These are phyloP conservation scores for Vitis rupestris DNA, from an alignment of 164 flowering plant genomes.

Conservation along the genomic window DNA sequence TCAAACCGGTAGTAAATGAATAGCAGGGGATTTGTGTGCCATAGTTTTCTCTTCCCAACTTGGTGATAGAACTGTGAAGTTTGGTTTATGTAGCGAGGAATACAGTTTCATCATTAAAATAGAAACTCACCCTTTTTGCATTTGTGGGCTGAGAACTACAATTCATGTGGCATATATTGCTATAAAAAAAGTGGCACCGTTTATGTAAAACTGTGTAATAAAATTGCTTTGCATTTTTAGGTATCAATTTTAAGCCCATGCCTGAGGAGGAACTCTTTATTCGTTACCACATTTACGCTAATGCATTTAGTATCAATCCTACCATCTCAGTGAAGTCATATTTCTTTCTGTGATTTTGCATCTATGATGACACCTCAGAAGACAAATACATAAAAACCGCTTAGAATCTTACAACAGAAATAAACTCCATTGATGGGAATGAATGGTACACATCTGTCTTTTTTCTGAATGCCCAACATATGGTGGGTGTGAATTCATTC, in stretches of 20 bases:
- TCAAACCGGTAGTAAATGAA: conserved; percentile 24
- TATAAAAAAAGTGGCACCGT: background rate
- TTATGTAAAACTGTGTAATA: background rate
- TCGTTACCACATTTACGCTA: too few species aligned
- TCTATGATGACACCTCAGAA: too few species aligned
- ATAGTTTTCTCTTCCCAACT: background rate
- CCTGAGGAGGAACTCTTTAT: background rate
- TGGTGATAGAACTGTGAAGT: conserved; percentile 1
- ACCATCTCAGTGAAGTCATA: too few species aligned
- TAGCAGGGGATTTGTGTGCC: background rate
- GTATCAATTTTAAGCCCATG: background rate
- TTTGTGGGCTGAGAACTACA: conserved; percentile 4
- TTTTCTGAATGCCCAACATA: too few species aligned
- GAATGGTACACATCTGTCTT: too few species aligned
- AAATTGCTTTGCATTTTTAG: background rate
- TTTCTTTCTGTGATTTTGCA: too few species aligned
- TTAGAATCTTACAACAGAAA: too few species aligned
- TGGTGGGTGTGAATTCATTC: too few species aligned
- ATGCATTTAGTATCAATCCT: too few species aligned
- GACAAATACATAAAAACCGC: too few species aligned
- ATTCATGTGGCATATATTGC: conserved; percentile 1
- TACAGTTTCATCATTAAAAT: too few species aligned
- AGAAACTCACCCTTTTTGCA: background rate
- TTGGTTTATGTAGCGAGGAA: background rate
- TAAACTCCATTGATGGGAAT: too few species aligned